Base-by-base conservation (phyloP, 2,329 filamentous ascomycete species). In the Trichoderma sp. region DNA sequence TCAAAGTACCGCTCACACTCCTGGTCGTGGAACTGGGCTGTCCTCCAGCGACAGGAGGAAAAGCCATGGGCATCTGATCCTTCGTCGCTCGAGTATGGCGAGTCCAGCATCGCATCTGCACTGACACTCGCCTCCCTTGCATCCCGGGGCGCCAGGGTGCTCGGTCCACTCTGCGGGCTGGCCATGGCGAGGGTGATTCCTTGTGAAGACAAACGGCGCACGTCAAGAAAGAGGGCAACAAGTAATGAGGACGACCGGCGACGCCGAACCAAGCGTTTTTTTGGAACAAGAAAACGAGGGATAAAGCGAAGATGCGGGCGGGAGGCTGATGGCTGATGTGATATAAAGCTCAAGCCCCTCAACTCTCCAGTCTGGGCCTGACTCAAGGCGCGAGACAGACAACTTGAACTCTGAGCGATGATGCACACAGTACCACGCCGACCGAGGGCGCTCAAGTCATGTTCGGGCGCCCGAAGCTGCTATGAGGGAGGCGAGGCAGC, bases 1-100 rank as follows among this genome's bases (percentile, higher is more conserved):
- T 84, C 82, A 64, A 81, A 78, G 71, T 76, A 83, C 54, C 77
- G 77, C 12, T 76, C 76, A 70, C 81, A 82, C 71, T 83, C 81
- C 56, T 78, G 75, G 58, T 80, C 76, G 68, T 79, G 70, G 51
- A 75, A 80, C 15, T 73, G 72, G 19, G 71, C 24, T 10, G 75
- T 80, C 57, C 75, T 76, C 75, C 78, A 81, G 43, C 69, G 75
- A 65, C 80, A 83, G 34, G 58, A 45, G 34, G 58, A 43, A 4
- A 67, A 39, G 34, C 56, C 63, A 24, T 39, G 59, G 61, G 62
- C 41, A 66, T 41, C 44, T 48, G 67, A 64, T 26, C 71, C 68
- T 59, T 72, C 72, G 66, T 79, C 81, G 44, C 74, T 75, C 28
- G 73, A 71, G 66, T 79, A 76, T n/a, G 80, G 80, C 69, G 77